These are phyloP conservation scores for Metahyphopichia silvanorum DNA, from an alignment of 805 yeast genomes.

Conservation along the genomic window DNA sequence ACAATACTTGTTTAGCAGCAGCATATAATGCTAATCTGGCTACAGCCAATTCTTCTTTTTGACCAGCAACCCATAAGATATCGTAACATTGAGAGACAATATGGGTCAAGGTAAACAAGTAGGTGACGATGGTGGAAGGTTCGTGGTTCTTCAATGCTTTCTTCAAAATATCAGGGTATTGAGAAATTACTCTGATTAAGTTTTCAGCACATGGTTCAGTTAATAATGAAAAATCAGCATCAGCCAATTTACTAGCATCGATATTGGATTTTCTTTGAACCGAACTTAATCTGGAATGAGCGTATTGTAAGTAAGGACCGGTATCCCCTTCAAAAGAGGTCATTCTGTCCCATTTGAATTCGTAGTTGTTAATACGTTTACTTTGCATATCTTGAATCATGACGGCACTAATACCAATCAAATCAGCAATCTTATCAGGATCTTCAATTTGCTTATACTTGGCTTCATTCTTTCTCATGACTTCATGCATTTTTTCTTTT, in stretches of 20 bases:
- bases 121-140: conserved; percentile 93
- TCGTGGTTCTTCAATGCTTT: conserved; percentile 82
- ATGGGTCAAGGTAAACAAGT: conserved; percentile 87
- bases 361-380: conserved; percentile 93
- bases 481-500: conserved; percentile 90
- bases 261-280: conserved; percentile 78
- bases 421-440: conserved; percentile 93
- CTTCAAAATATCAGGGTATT: conserved; percentile 87
- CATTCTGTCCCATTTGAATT: conserved; percentile 98
- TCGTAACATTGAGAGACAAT: conserved; percentile 96
- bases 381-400: conserved; percentile 99
- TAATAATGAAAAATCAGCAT: conserved; percentile 59
- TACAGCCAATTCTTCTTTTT: conserved; percentile 75
- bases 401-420: conserved; percentile 94
- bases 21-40: conserved; percentile 92
- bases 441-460: conserved; percentile 91
- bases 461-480: conserved; percentile 86
- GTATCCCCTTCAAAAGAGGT: conserved; percentile 98
- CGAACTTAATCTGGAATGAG: conserved; percentile 94
- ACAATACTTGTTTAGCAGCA: conserved; percentile 84
- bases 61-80: conserved; percentile 95
- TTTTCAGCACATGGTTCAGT: conserved; percentile 68
- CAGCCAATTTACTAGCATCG: conserved; percentile 36
- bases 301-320: conserved; percentile 97
- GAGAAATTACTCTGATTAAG: conserved; percentile 75